phyloP scores from a whole-genome alignment of 2,329 filamentous ascomycete genomes.

The Talaromyces rugulosus region DNA sequence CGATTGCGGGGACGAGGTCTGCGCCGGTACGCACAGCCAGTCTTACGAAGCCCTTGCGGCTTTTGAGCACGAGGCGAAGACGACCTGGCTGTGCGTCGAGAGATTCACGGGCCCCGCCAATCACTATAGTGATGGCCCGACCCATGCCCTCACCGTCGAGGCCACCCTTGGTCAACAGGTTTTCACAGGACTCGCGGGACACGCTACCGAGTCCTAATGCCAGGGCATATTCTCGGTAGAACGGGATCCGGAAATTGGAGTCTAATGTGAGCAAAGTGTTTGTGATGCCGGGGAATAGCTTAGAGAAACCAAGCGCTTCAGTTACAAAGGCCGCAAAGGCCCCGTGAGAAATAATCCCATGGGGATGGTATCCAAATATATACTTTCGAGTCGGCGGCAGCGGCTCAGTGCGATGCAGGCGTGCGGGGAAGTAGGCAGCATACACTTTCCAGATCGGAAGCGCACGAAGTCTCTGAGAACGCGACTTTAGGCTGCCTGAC shows the following conservation, averaged over 20 bases:
- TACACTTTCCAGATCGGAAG: constrained; percentile 82
- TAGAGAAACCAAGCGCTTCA: constrained; percentile 79
- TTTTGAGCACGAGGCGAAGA: constrained; percentile 72
- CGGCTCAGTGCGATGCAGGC: constrained; percentile 76
- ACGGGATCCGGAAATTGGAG: constrained; percentile 86
- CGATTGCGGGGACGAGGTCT: constrained; percentile 85
- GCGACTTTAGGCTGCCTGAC: constrained; percentile 69
- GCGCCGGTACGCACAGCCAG: constrained; percentile 88
- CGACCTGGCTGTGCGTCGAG: constrained; percentile 79
- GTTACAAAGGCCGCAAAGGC: constrained; percentile 89
- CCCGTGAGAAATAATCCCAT: constrained; percentile 96
- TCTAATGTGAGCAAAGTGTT: constrained; percentile 94
- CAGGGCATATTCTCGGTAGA: constrained; percentile 93
- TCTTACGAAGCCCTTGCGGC: constrained; percentile 90
- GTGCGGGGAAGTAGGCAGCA: constrained; percentile 86
- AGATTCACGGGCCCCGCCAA: constrained; percentile 88
- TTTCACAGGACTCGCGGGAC: constrained; percentile 86
- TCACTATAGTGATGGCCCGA: constrained; percentile 91
- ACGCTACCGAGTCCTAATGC: constrained; percentile 84
- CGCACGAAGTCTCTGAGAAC: constrained; percentile 69
- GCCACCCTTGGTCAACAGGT: constrained; percentile 76
- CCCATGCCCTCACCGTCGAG: constrained; percentile 78
- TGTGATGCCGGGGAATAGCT: constrained; percentile 89
- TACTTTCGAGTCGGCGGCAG: constrained; percentile 83
- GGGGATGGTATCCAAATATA: constrained; percentile 94